phyloP scores from a whole-genome alignment of 768 basidiomycete species.

The Tricholoma saponaceum region DNA sequence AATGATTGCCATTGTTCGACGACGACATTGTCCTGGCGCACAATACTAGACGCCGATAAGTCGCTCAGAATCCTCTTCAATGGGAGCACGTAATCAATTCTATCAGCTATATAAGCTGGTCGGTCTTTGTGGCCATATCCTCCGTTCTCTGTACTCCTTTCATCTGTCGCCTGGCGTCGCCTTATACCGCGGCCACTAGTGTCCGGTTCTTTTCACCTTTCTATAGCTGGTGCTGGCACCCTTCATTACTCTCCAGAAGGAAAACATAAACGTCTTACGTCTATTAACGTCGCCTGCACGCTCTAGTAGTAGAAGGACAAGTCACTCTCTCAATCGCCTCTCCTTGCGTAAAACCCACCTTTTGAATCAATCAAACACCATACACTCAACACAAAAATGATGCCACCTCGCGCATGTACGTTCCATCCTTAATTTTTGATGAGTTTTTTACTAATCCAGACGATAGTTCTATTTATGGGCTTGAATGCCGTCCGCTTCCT shows the following conservation, averaged over 20 bases:
- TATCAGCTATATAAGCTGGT: slow-evolving; percentile 8
- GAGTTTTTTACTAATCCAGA: background rate
- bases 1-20: slow-evolving; percentile 13
- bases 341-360: background rate
- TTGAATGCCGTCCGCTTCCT: slow-evolving; percentile 75
- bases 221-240: slow-evolving; percentile 29
- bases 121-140: background rate
- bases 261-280: slow-evolving; percentile 2
- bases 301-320: slow-evolving; percentile 4
- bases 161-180: slow-evolving; percentile 7
- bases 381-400: slow-evolving; percentile 15
- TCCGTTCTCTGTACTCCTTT: slow-evolving; percentile 1
- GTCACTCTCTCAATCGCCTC: background rate
- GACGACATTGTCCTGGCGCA: slow-evolving; percentile 9
- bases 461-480: slow-evolving; percentile 54
- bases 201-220: slow-evolving; percentile 11
- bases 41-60: slow-evolving; percentile 10
- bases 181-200: background rate
- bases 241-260: slow-evolving; percentile 11
- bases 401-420: slow-evolving; percentile 31
- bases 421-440: background rate
- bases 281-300: slow-evolving; percentile 11
- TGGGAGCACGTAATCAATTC: slow-evolving; percentile 6
- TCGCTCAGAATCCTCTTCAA: background rate
- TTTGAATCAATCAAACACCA: background rate